Base-by-base conservation (phyloP, 352 stramenopile species). In the Halophytophthora batemanensis region DNA sequence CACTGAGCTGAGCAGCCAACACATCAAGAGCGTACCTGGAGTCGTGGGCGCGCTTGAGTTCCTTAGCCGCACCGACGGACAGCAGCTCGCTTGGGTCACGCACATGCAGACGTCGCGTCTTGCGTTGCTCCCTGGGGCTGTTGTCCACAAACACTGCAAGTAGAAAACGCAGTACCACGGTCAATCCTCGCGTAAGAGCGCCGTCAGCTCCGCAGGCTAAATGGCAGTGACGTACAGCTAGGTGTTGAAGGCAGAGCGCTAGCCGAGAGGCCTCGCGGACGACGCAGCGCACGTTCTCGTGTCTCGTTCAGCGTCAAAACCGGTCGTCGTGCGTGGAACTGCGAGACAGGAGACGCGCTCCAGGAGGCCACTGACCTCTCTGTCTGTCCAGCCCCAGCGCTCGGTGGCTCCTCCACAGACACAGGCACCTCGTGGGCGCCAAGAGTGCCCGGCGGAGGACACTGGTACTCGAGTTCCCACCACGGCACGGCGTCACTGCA, bases 111-210 rank as follows among this genome's bases (percentile, higher is more conserved):
- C 71, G 58, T 14, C 74, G 56, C 55, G 87, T 78, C 55, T 88
- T 88, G 51, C 80, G 75, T 59, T 90, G 88, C 43, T 86, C 77
- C 23, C 68, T 88, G 10, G 80, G 77, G 57, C 80, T 88, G 53
- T 66, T 80, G 34, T 75, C 66, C 15, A 71, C 59, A 18, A 69
- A 23, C 34, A 79, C 57, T 68, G 37, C 38, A 54, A 25, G 6
- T 11, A 17, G 33, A 3, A 64, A 28, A 2, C 22, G 31, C 13
- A 37, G 19, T 13, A 45, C 41, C 15, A 43, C n/a, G n/a, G n/a
- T n/a, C n/a, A n/a, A n/a, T n/a, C n/a, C n/a, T n/a, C n/a, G n/a
- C n/a, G n/a, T n/a, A n/a, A n/a, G n/a, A n/a, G n/a, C n/a, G n/a
- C n/a, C n/a, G n/a, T n/a, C n/a, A n/a, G n/a, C n/a, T n/a, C n/a